Base-by-base conservation (phyloP, 352 stramenopile genomes). In the Plasmopara muralis region DNA sequence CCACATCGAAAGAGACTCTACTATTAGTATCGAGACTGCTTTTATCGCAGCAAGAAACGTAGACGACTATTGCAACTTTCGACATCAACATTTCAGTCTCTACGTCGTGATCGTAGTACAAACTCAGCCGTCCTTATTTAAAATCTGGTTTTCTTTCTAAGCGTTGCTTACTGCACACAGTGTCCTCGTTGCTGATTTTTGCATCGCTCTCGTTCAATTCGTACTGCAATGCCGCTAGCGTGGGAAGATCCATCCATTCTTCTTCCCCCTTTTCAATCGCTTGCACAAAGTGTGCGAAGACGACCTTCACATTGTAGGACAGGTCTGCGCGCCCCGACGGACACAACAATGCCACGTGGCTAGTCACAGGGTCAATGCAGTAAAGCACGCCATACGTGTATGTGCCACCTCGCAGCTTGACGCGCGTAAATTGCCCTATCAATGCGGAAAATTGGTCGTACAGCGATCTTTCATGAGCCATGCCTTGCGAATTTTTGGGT, bases 361-460 rank as follows among this genome's bases (percentile, higher is more conserved):
- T 68, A 33, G 55, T 84, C 52, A 79, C 71, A 1, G 75, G 75
- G 52, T 88, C 74, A 38, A 85, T 66, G 43, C 57, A 71, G 47
- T 79, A 79, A 16, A 88, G 49, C 18, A 86, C 50, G 9, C 77
- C 77, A 31, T 46, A 41, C 5, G 58, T 57, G 28, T 54, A 66
- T 15, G 70, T 79, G 12, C 50, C 47, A 47, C 81, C 74, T 16
- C 50, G 28, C 9, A 79, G 55, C 31, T 64, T 34, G 43, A 84
- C 69, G 30, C 67, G 62, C 47, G 78, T 60, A 2, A 49, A 37
- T 34, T 55, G 40, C 9, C 72, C 74, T 7, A 78, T 69, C 6
- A 84, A 54, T 53, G 16, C 28, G 12, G 25, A 48, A 43, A 67
- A 57, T 12, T 51, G 37, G 1, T 50, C 53, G 28, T 81, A 83